These are phyloP conservation scores for Chytriomyces hyalinus DNA, from an alignment of 192 early-diverging fungal species.

Conservation along the genomic window DNA sequence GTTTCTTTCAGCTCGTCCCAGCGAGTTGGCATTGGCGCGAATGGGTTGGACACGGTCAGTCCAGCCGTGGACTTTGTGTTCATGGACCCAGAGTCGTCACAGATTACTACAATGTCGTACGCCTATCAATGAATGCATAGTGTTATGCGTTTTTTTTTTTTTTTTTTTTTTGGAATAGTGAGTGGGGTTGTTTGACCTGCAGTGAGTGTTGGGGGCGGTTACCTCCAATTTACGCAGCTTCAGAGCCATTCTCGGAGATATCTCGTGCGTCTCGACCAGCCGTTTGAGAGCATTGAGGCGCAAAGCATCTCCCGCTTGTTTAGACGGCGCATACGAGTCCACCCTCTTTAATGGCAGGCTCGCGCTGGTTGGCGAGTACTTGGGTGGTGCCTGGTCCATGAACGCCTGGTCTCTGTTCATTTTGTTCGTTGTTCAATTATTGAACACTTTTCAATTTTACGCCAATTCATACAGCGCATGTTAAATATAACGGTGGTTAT, in stretches of 20 bases:
- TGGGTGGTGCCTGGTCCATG: no score
- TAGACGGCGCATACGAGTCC: no score
- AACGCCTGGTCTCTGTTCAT: no score
- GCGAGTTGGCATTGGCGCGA: constrained; percentile 20
- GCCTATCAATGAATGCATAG: neutral
- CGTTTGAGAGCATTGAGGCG: neutral
- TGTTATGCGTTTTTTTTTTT: neutral
- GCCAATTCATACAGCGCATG: no score
- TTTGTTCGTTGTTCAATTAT: no score
- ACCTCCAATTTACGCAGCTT: constrained; percentile 24
- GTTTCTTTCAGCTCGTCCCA: constrained; percentile 41
- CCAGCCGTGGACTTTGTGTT: no score
- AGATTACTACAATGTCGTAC: constrained; percentile 31
- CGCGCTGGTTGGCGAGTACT: no score
- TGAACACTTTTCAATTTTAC: no score
- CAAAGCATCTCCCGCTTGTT: no score
- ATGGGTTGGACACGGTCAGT: constrained; percentile 3
- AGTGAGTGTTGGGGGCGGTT: neutral
- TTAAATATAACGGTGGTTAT: no score
- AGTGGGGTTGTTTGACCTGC: no score
- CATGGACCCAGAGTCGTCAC: constrained; percentile 35
- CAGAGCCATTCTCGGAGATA: constrained; percentile 14
- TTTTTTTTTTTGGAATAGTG: neutral
- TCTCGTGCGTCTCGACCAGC: constrained; percentile 2
- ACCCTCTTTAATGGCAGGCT: no score